These are phyloP conservation scores for Aphanomyces stellatus DNA, from an alignment of 352 stramenopile genomes.

Conservation along the genomic window DNA sequence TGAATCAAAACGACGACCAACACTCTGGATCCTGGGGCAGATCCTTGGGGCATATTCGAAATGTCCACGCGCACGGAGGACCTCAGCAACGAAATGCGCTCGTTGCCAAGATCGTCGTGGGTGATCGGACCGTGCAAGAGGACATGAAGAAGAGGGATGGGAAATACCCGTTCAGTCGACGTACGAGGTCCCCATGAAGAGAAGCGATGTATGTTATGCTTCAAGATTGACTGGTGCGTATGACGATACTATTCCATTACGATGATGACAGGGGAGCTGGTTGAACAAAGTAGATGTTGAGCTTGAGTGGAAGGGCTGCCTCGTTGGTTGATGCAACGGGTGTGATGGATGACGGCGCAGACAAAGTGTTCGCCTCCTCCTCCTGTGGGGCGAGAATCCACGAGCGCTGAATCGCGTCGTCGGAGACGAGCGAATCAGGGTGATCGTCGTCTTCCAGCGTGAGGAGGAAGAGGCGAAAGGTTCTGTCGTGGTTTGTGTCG, in stretches of 20 bases:
- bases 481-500: slow-evolving; percentile 26
- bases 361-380: not conserved
- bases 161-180: no score
- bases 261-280: no score
- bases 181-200: no score
- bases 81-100: no score
- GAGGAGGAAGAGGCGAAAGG: slow-evolving; percentile 61
- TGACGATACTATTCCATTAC: no score
- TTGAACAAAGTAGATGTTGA: slow-evolving; percentile 16
- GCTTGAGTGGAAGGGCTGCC: not conserved
- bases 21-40: not conserved
- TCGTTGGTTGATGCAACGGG: slow-evolving; percentile 8
- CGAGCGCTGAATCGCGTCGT: slow-evolving; percentile 37
- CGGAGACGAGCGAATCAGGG: slow-evolving; percentile 32
- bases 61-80: no score
- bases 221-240: no score
- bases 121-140: no score
- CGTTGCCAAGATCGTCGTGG: no score
- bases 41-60: no score
- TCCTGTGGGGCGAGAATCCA: slow-evolving; percentile 52
- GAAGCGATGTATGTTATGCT: no score
- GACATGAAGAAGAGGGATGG: no score
- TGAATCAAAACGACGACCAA: not conserved
- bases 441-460: slow-evolving; percentile 42
- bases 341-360: not conserved